Base-by-base conservation (phyloP, 1,139 yeast species). In the Saccharomyces hybrid region DNA sequence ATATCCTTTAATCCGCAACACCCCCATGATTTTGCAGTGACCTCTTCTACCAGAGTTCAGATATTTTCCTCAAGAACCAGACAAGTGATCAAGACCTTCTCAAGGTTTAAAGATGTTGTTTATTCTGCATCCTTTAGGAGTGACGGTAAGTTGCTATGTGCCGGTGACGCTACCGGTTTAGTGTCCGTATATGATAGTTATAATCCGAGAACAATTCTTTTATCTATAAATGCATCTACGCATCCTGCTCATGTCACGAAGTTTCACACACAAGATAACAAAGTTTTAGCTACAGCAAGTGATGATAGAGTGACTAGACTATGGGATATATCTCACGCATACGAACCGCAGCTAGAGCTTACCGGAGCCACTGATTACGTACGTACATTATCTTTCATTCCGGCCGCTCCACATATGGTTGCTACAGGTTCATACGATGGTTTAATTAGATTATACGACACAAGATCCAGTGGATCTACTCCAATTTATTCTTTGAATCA, bases 391-490 rank as follows among this genome's bases (percentile, higher is more conserved):
- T 77, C 79, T 55, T 91, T 88, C 69, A 78, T 91, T 51, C 95
- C 95, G 3, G 67, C 67, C 20, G 68, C 70, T 23, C 68, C 77
- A 14, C 87, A 86, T 64, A 75, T 90, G 61, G 75, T 91, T 25
- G 84, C 87, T n/a, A 88, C 97, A 0, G 99, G 99, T 48, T 89
- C 95, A 67, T 93, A 93, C 68, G 99, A 93, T 72, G 96, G 97
- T 8, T 71, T 77, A 38, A 86, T 93, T 6, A 77, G 98, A 63
- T 72, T 95, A n/a, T 91, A 86, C 66, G 99, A 93, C 71, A 80
- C 95, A 4, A 79, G 99, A 70, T 76, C 77, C n/a, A 73, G 77
- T 16, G 63, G 71, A 13, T 59, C 72, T n/a, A 61, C 68, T 3
- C 82, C 83, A 26, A 78, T 80, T n/a, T 72, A 78, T 26, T 70